A percentile compares a stretch with the other conserved stretches of the same genome.
Evolutionary conservation across 2,329 filamentous ascomycete genomes (phyloP).

Genomic region (Pezicula rhizophila): DNA sequence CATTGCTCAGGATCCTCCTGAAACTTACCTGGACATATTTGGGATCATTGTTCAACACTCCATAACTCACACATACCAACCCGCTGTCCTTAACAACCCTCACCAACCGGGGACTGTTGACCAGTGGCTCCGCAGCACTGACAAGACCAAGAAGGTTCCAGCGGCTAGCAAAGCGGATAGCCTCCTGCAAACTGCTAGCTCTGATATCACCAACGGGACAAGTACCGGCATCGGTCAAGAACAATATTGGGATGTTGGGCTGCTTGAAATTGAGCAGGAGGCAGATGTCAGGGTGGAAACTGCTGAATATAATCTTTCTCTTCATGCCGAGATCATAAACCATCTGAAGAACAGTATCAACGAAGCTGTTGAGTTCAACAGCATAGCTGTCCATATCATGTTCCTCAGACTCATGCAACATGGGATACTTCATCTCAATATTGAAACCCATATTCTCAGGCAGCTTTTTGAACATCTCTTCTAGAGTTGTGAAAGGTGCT

Average conservation of each 20-base stretch:
- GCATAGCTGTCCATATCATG: constrained; percentile 96
- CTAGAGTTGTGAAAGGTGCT: constrained; percentile 88
- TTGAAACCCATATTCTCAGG: constrained; percentile 87
- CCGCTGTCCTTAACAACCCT: constrained; percentile 91
- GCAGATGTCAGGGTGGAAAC: constrained; percentile 96
- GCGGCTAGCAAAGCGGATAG: constrained; percentile 84
- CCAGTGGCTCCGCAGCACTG: constrained; percentile 78
- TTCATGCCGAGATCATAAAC: constrained; percentile 80
- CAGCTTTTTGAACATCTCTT: constrained; percentile 84
- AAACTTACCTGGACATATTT: constrained; percentile 71
- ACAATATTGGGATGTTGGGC: constrained; percentile 90
- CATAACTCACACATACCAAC: constrained; percentile 91
- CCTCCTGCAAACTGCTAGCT: constrained; percentile 88
- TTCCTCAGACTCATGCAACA: constrained; percentile 91
- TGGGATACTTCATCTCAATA: constrained; percentile 98
- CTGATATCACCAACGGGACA: constrained; percentile 78
- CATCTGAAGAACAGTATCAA: constrained; percentile 83
- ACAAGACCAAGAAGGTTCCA: constrained; percentile 96
- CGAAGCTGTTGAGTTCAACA: constrained; percentile 92
- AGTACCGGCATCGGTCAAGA: constrained; percentile 86
- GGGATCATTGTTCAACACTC: constrained; percentile 82
- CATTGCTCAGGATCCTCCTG: not conserved
- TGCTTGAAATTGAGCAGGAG: constrained; percentile 94
- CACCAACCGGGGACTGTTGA: constrained; percentile 82
- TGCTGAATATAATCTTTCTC: constrained; percentile 94